Conservation (phyloP, 345 rosid genomes). For the Clarkia xantiana region DNA sequence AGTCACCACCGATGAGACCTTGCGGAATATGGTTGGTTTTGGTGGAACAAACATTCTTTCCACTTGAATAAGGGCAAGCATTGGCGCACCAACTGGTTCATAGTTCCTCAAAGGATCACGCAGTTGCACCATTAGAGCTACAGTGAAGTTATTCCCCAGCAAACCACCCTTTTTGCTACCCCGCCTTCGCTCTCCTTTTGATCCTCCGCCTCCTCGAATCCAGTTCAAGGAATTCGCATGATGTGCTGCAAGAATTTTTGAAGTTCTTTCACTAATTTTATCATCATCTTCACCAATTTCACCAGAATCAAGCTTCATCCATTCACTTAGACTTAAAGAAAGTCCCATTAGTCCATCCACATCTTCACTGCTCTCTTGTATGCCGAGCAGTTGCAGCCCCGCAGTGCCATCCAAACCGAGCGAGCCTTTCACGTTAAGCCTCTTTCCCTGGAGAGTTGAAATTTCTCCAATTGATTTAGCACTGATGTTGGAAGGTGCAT, state of each 20-base stretch:
- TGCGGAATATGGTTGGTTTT: conserved; percentile 59
- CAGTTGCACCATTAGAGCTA: conserved; percentile 84
- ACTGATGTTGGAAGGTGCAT: conserved; percentile 64
- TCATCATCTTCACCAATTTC: conserved; percentile 63
- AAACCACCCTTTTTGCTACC: conserved; percentile 67
- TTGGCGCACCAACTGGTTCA: conserved; percentile 86
- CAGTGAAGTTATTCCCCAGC: conserved; percentile 83
- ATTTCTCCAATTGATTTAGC: conserved; percentile 53
- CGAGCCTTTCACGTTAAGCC: conserved; percentile 32
- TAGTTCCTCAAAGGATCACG: conserved; percentile 70
- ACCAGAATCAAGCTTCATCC: conserved; percentile 90
- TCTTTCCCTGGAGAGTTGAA: conserved; percentile 67
- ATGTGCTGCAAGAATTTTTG: conserved; percentile 80
- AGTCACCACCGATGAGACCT: conserved; percentile 39
- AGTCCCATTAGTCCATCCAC: conserved; percentile 80
- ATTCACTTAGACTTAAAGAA: conserved; percentile 79
- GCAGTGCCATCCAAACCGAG: conserved; percentile 75
- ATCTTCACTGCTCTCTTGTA: conserved; percentile 43
- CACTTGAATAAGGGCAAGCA: conserved; percentile 91
- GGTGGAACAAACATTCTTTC: conserved; percentile 87
- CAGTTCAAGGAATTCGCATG: conserved; percentile 61
- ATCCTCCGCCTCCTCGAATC: conserved; percentile 35
- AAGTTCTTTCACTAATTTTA: conserved; percentile 64
- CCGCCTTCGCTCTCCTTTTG: conserved; percentile 54
- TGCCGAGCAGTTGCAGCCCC: conserved; percentile 66